phyloP scores from a whole-genome alignment of 768 basidiomycete species.

The Boletus subcaerulescens region DNA sequence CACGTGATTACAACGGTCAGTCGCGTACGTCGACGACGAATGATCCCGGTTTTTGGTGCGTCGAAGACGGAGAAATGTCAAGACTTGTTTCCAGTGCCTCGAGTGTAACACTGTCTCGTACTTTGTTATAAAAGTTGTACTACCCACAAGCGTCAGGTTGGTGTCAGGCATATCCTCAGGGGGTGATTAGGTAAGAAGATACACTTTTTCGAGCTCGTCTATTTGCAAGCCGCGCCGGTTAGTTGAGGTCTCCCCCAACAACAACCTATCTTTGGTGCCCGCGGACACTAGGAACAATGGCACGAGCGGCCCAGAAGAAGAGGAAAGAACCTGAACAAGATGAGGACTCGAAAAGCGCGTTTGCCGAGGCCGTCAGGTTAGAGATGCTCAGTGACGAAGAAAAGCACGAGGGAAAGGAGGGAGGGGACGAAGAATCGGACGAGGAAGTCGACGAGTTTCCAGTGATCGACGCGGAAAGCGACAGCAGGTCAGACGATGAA shows the following conservation, averaged over 20 bases:
- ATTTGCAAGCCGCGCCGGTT: background rate
- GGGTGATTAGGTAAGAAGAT: slow-evolving; percentile 18
- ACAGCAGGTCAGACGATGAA: slow-evolving; percentile 31
- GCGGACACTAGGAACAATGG: slow-evolving; percentile 37
- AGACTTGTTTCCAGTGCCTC: too few species aligned
- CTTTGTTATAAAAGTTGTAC: too few species aligned
- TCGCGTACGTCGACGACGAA: too few species aligned
- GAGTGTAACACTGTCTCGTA: too few species aligned
- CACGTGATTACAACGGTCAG: slow-evolving; percentile 9
- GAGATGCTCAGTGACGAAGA: slow-evolving; percentile 81
- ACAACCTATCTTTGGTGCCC: background rate
- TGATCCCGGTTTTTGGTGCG: too few species aligned
- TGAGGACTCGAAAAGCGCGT: slow-evolving; percentile 29
- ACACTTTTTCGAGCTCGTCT: slow-evolving; percentile 5
- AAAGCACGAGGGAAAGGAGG: slow-evolving; percentile 35
- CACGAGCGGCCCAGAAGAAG: slow-evolving; percentile 45
- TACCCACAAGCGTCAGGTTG: too few species aligned
- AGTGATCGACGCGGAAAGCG: slow-evolving; percentile 56
- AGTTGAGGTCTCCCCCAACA: background rate
- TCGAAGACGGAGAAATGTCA: too few species aligned
- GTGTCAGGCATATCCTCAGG: background rate
- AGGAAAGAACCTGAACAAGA: slow-evolving; percentile 53
- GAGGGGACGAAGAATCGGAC: slow-evolving; percentile 41
- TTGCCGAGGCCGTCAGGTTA: slow-evolving; percentile 44
- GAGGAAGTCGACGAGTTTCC: slow-evolving; percentile 74